Evolutionary conservation across 73 alveolate species (phyloP).

Genomic region (Paramecium octaurelia): DNA sequence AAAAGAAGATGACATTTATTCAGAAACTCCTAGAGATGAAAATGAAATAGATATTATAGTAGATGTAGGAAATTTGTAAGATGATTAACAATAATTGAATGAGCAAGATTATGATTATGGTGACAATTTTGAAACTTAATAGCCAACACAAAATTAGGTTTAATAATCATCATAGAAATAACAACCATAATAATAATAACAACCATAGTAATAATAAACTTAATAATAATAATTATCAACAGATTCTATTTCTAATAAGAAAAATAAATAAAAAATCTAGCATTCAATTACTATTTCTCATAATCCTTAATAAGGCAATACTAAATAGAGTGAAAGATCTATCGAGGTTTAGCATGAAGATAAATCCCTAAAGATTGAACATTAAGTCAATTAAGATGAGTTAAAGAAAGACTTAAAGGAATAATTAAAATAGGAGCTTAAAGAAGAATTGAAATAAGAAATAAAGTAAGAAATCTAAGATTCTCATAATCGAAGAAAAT

Average conservation of each 20-base stretch:
- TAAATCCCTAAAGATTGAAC: neutral
- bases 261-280: neutral
- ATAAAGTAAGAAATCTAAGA: neutral
- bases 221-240: neutral
- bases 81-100: neutral
- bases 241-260: neutral
- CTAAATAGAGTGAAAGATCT: neutral
- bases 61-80: neutral
- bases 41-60: neutral
- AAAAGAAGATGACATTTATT: neutral
- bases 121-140: neutral
- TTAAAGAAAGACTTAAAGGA: neutral
- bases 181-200: no score
- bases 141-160: neutral
- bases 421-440: neutral
- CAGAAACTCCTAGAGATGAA: neutral
- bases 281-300: conserved; percentile 4
- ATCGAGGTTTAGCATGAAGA: neutral
- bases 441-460: neutral
- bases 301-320: neutral
- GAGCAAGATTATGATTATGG: neutral
- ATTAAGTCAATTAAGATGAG: neutral
- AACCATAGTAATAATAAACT: neutral
- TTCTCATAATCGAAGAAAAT: neutral
- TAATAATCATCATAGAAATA: neutral